phyloP scores from a whole-genome alignment of 768 basidiomycete genomes.

The Pulveroboletus frians region DNA sequence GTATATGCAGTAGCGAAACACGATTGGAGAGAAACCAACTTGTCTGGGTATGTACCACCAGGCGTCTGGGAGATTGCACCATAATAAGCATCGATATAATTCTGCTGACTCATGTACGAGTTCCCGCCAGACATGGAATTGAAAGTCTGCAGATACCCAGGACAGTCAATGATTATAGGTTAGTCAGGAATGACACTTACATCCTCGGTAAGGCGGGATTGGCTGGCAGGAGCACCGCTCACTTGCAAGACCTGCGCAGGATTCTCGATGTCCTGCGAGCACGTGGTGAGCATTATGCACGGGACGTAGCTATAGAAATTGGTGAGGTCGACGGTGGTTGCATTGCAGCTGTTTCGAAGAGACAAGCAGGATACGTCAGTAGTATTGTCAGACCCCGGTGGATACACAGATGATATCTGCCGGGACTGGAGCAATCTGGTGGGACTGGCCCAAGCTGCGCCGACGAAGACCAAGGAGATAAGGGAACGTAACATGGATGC shows the following conservation, averaged over 20 bases:
- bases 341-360: conserved; percentile 19
- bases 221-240: conserved; percentile 11
- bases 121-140: conserved; percentile 18
- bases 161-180: not conserved
- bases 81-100: conserved; percentile 23
- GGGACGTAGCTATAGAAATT: conserved; percentile 18
- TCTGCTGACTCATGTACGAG: conserved; percentile 16
- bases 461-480: not conserved
- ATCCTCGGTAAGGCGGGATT: conserved; percentile 14
- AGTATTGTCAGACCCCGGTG: conserved; percentile 1
- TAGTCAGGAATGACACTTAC: not conserved
- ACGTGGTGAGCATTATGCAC: conserved; percentile 20
- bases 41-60: conserved; percentile 13
- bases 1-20: not conserved
- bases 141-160: conserved; percentile 9
- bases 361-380: conserved; percentile 8
- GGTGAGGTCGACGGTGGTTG: conserved; percentile 10
- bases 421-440: conserved; percentile 7
- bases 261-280: not conserved
- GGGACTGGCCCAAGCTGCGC: conserved; percentile 2
- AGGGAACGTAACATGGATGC: conserved; percentile 1
- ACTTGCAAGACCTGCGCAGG: conserved; percentile 7
- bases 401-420: conserved; percentile 4
- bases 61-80: conserved; percentile 17
- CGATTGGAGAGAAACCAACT: not conserved